A percentile compares a stretch with the other conserved stretches of the same genome.
These are phyloP conservation scores for Ramularia collo-cygni DNA, from an alignment of 2,329 filamentous ascomycete genomes.

Conservation along the genomic window DNA sequence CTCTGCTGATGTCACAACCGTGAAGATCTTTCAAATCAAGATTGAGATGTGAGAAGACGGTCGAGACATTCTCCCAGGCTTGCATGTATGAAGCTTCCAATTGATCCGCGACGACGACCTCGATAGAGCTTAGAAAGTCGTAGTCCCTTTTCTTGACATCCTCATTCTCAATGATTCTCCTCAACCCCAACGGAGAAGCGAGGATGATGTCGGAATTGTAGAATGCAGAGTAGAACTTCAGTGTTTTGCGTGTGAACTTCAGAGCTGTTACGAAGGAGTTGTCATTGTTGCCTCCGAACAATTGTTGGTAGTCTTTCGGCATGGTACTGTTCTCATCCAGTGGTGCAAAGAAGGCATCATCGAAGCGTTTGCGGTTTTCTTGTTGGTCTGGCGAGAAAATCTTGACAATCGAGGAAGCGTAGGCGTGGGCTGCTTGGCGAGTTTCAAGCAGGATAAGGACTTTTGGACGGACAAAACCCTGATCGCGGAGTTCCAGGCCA, in stretches of 20 bases:
- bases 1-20: slow-evolving; percentile 86
- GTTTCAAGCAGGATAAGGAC: slow-evolving; percentile 87
- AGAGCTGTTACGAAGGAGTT: slow-evolving; percentile 95
- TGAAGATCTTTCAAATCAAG: slow-evolving; percentile 73
- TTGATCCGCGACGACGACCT: slow-evolving; percentile 84
- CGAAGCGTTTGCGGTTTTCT: slow-evolving; percentile 88
- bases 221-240: slow-evolving; percentile 92
- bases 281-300: slow-evolving; percentile 93
- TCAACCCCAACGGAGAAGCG: slow-evolving; percentile 80
- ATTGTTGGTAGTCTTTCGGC: slow-evolving; percentile 76
- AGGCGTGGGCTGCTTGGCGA: slow-evolving; percentile 72
- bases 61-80: slow-evolving; percentile 94
- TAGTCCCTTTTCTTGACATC: slow-evolving; percentile 67
- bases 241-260: slow-evolving; percentile 91
- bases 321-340: slow-evolving; percentile 60
- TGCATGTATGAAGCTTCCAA: slow-evolving; percentile 93
- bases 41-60: slow-evolving; percentile 87
- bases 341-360: slow-evolving; percentile 69
- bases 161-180: slow-evolving; percentile 78
- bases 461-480: slow-evolving; percentile 93
- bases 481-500: slow-evolving; percentile 61
- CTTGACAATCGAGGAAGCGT: slow-evolving; percentile 68
- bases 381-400: slow-evolving; percentile 81
- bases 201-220: slow-evolving; percentile 95
- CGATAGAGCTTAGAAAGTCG: slow-evolving; percentile 91